phyloP scores from a whole-genome alignment of 129 eudicot species.

The Artemisia argyi region DNA sequence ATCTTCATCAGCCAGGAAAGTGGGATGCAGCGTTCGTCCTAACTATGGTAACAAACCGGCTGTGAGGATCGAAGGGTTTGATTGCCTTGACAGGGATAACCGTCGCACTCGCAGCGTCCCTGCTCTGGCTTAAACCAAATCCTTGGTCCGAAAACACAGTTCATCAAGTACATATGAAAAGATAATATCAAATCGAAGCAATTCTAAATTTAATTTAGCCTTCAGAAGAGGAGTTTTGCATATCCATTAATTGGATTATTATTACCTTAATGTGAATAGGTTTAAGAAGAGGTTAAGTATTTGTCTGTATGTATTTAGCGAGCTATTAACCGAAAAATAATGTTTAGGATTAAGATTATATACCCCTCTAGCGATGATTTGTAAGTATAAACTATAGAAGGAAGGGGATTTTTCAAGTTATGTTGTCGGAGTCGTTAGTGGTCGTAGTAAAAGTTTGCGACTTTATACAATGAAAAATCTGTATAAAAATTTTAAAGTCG shows the following conservation, averaged over 20 bases:
- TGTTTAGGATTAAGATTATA: constrained; percentile 24
- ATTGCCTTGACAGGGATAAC: constrained; percentile 81
- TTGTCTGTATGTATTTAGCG: constrained; percentile 28
- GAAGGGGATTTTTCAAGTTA: constrained; percentile 34
- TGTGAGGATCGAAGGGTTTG: constrained; percentile 89
- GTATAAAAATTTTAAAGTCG: constrained; percentile 34
- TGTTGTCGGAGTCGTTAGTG: constrained; percentile 28
- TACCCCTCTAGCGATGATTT: constrained; percentile 42
- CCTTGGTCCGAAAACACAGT: constrained; percentile 12
- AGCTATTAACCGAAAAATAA: constrained; percentile 33
- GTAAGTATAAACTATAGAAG: constrained; percentile 47
- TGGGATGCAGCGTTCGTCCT: constrained; percentile 50
- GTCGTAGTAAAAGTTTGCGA: constrained; percentile 31
- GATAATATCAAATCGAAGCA: constrained; percentile 17
- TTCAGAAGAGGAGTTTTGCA: constrained; percentile 37
- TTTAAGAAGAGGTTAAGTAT: constrained; percentile 27
- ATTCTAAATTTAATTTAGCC: constrained; percentile 19
- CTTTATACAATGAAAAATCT: constrained; percentile 36
- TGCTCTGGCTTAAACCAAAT: constrained; percentile 59
- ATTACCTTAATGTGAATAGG: constrained; percentile 31
- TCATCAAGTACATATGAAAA: constrained; percentile 35
- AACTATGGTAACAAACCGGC: constrained; percentile 86
- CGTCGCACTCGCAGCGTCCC: constrained; percentile 93
- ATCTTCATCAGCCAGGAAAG: constrained; percentile 55
- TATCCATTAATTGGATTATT: constrained; percentile 9